These are phyloP conservation scores for Ceratobasidium theobromae DNA, from an alignment of 1,284 basidiomycete genomes.

Conservation along the genomic window DNA sequence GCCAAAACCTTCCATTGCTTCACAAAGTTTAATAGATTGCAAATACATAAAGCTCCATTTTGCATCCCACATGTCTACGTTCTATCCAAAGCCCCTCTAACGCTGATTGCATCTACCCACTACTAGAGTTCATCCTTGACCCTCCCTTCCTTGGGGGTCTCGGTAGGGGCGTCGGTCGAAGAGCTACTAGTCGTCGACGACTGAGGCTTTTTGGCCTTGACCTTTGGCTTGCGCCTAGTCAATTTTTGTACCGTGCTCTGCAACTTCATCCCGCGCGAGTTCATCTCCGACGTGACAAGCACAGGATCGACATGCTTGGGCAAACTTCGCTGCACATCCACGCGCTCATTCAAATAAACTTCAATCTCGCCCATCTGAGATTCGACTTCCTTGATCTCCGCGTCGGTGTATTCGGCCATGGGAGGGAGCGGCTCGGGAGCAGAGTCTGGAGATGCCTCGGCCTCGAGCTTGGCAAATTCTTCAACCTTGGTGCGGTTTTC, in stretches of 20 bases:
- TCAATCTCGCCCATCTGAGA: constrained; percentile 74
- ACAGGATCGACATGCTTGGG: constrained; percentile 77
- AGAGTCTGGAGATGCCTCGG: constrained; percentile 49
- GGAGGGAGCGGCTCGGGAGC: neutral
- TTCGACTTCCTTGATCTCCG: constrained; percentile 78
- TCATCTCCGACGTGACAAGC: constrained; percentile 79
- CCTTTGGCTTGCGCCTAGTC: constrained; percentile 64
- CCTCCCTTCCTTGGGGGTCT: constrained; percentile 22
- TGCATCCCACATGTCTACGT: too few species aligned
- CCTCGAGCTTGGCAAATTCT: constrained; percentile 51
- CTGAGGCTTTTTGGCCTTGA: constrained; percentile 8
- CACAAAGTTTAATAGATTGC: too few species aligned
- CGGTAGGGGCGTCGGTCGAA: neutral
- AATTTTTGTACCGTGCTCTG: constrained; percentile 72
- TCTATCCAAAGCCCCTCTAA: too few species aligned
- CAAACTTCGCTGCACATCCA: constrained; percentile 76
- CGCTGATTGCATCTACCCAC: too few species aligned
- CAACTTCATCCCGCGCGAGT: constrained; percentile 73
- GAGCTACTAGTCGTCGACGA: neutral
- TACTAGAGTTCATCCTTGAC: constrained; percentile 31
- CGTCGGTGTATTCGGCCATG: constrained; percentile 59
- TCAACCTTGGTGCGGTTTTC: constrained; percentile 67
- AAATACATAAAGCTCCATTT: too few species aligned
- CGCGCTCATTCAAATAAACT: constrained; percentile 73
- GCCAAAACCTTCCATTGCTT: too few species aligned